Evolutionary conservation across 345 rosid species (phyloP).

Genomic region (Nasturtium officinale): DNA sequence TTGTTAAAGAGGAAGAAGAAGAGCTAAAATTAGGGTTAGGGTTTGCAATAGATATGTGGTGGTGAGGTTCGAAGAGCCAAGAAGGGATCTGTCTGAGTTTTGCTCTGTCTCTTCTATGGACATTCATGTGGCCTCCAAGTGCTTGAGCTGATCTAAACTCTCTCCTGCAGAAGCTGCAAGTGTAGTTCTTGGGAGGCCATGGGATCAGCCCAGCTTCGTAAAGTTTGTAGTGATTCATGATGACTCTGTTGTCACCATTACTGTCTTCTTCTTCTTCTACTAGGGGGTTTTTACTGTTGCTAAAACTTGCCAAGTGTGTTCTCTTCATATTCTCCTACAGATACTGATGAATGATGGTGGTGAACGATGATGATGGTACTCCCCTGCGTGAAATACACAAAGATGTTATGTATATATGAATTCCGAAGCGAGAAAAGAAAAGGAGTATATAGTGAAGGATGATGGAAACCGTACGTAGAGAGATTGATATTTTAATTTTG

Average conservation of each 20-base stretch:
- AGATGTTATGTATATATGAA: background rate
- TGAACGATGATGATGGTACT: background rate
- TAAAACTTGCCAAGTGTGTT: conserved; percentile 38
- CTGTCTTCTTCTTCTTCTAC: conserved; percentile 4
- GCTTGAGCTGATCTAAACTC: conserved; percentile 72
- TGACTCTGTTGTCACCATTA: conserved; percentile 25
- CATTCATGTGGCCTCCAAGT: conserved; percentile 80
- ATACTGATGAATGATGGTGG: background rate
- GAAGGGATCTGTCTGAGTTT: conserved; percentile 55
- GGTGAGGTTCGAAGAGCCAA: conserved; percentile 50
- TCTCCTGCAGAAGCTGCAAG: conserved; percentile 61
- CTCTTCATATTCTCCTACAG: conserved; percentile 36
- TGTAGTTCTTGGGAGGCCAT: conserved; percentile 61
- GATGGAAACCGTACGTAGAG: conserved; percentile 29
- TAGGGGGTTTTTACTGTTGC: conserved; percentile 18
- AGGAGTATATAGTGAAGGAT: conserved; percentile 6
- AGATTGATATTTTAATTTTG: conserved; percentile 10
- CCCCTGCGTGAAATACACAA: conserved; percentile 23
- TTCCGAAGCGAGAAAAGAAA: conserved; percentile 8
- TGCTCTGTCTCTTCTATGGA: conserved; percentile 75
- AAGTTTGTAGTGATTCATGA: conserved; percentile 38
- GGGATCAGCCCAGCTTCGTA: conserved; percentile 43
- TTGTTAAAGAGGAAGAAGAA: conserved; percentile 36
- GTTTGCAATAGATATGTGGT: conserved; percentile 36
- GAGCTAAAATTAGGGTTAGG: conserved; percentile 44